Conservation (phyloP, 164 flowering plant species). For the Nymphaea colorata region DNA sequence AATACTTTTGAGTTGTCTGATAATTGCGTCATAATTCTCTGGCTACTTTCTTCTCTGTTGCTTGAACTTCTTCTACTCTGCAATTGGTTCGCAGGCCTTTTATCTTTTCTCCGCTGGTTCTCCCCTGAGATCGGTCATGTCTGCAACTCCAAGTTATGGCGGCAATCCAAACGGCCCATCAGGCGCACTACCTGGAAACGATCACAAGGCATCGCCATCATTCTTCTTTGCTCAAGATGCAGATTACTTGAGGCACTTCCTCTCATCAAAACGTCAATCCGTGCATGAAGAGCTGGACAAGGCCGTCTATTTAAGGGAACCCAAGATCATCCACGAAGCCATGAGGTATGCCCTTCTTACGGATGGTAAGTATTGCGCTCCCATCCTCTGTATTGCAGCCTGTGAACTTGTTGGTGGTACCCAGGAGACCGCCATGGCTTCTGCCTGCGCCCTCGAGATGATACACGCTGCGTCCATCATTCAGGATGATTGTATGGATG, state of each 20-base stretch:
- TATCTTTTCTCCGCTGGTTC: no score
- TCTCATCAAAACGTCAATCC: constrained; percentile 24
- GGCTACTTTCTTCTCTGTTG: no score
- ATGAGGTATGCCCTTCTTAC: constrained; percentile 66
- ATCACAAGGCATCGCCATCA: not conserved
- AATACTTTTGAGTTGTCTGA: no score
- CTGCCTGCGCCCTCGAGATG: constrained; percentile 74
- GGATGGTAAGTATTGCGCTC: constrained; percentile 63
- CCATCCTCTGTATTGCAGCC: constrained; percentile 57
- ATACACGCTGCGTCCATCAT: constrained; percentile 68
- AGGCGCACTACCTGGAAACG: not conserved
- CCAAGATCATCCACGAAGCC: constrained; percentile 44
- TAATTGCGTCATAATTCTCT: no score
- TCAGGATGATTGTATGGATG: constrained; percentile 70
- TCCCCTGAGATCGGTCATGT: no score
- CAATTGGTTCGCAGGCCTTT: no score
- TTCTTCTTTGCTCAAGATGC: not conserved
- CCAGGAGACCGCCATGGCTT: constrained; percentile 40
- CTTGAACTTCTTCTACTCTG: no score
- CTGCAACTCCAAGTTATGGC: not conserved
- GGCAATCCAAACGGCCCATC: not conserved
- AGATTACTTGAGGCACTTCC: constrained; percentile 34
- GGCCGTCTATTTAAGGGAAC: constrained; percentile 34
- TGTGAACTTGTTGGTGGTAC: constrained; percentile 62
- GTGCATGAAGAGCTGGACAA: constrained; percentile 45